These are phyloP conservation scores for Stramenopiles sp. DNA, from an alignment of 352 stramenopile species.

Conservation along the genomic window DNA sequence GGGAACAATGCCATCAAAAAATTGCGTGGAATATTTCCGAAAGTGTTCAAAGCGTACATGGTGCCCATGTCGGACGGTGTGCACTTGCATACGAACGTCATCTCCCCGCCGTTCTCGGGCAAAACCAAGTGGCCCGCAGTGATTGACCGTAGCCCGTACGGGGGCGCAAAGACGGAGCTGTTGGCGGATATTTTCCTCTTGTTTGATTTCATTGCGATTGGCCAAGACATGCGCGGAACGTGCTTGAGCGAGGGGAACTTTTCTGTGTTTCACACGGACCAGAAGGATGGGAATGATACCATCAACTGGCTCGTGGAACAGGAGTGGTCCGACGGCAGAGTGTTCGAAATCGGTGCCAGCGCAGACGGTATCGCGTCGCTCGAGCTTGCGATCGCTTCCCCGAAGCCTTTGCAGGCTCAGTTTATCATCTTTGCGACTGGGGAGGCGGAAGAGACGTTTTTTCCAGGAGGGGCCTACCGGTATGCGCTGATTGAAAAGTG, in stretches of 20 bases:
- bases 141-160: constrained; percentile 17
- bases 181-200: constrained; percentile 17
- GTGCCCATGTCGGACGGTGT: constrained; percentile 19
- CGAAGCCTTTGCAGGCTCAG: constrained; percentile 13
- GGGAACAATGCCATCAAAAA: too few species aligned
- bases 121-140: constrained; percentile 11
- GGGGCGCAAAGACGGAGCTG: constrained; percentile 14
- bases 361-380: constrained; percentile 17
- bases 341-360: constrained; percentile 15
- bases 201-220: constrained; percentile 17
- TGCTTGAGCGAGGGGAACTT: constrained; percentile 13
- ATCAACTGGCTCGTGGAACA: constrained; percentile 17
- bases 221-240: constrained; percentile 15
- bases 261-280: constrained; percentile 15
- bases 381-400: constrained; percentile 12
- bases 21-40: too few species aligned
- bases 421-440: constrained; percentile 15
- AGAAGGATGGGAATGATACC: constrained; percentile 12
- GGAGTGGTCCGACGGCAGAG: constrained; percentile 16
- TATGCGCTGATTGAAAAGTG: constrained; percentile 11
- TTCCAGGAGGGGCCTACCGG: constrained; percentile 15
- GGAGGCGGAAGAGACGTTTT: constrained; percentile 13
- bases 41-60: too few species aligned
- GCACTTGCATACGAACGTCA: constrained; percentile 16
- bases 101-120: neutral